Base-by-base conservation (phyloP, 1,284 basidiomycete genomes). In the Trichosporon faecale region DNA sequence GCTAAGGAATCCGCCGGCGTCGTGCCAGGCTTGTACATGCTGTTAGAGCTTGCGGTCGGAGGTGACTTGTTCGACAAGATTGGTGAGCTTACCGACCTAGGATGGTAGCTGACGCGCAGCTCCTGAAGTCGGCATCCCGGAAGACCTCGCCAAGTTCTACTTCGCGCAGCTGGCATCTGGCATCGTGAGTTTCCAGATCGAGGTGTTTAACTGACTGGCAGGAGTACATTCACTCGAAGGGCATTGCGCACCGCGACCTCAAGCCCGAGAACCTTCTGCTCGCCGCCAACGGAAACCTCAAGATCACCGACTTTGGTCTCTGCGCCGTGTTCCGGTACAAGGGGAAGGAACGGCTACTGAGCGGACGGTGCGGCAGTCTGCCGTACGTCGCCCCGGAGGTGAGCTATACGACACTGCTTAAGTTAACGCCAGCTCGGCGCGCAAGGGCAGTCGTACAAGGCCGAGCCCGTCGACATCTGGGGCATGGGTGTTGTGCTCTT, bases 21-120 rank as follows among this genome's bases (percentile, higher is more conserved):
- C 76, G 83, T 90, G 0, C 91, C 93, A 0, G 94, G 92, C 0
- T 87, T 95, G 55, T 99, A 98, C 80, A 94, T 99, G 86, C 85
- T 98, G 29, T 85, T 99, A 74, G 96, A 98, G 82, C 86, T 96
- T 52, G 96, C 95, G 0, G 90, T 90, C 0, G 95, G 95, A 60
- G 96, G 97, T 0, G 96, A 99, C 82, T 84, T 99, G 52, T 99
- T 99, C 80, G 97, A 99, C 84, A 98, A 98, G 86, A 98, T 99
- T 72, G 92, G 95, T 95, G 77, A 72, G 85, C 75, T 23, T 0
- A 3, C 3, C 6, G 16, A 21, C 7, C 2, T 16, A 5, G 5
- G 9, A 7, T 29, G 2, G 29, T 35, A 46, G 66, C 67, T 57
- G 35, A 44, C 14, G 8, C 11, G 14, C 73, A 93, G 91, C 88